Conservation (phyloP, 2,329 filamentous ascomycete species). For the Harringtonia aguacate region DNA sequence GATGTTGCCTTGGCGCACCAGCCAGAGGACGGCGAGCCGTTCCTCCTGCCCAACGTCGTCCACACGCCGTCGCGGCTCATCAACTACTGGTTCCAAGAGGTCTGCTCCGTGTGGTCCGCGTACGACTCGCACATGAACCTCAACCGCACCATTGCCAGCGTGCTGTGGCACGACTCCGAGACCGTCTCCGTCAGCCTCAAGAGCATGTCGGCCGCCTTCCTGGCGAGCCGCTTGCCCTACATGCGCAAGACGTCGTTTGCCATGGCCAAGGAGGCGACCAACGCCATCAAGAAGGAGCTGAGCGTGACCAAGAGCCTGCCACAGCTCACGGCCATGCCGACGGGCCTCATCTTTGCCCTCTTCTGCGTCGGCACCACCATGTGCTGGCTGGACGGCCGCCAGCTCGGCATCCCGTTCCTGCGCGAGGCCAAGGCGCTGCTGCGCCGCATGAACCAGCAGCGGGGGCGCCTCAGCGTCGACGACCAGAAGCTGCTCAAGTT, state of each 20-base stretch:
- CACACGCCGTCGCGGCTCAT: conserved; percentile 23
- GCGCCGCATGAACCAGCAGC: conserved; percentile 1
- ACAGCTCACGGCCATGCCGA: conserved; percentile 14
- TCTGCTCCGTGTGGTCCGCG: conserved; percentile 26
- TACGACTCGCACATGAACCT: conserved; percentile 25
- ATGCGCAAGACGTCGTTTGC: conserved; percentile 23
- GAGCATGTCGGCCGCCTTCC: conserved; percentile 27
- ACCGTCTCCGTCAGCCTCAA: conserved; percentile 24
- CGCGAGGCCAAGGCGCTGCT: conserved; percentile 7
- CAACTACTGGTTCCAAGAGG: conserved; percentile 25
- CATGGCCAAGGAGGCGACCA: conserved; percentile 20
- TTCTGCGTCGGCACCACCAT: conserved; percentile 26
- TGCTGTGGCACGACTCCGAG: conserved; percentile 22
- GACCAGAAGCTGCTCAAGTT: conserved; percentile 19
- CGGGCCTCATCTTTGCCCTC: conserved; percentile 21
- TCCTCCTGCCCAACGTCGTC: conserved; percentile 10
- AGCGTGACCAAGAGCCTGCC: background rate
- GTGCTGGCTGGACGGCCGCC: conserved; percentile 24
- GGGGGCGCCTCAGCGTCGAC: background rate
- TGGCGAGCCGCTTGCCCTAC: conserved; percentile 15
- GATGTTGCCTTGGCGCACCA: no score
- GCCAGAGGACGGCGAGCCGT: background rate
- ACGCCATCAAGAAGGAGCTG: conserved; percentile 12
- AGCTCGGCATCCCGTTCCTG: conserved; percentile 1
- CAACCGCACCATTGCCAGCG: conserved; percentile 24